Evolutionary conservation across 306 rosid species (phyloP), one percentile per base, ranked within the genome.

Genomic region (barrel medic (Medicago truncatula)): DNA sequence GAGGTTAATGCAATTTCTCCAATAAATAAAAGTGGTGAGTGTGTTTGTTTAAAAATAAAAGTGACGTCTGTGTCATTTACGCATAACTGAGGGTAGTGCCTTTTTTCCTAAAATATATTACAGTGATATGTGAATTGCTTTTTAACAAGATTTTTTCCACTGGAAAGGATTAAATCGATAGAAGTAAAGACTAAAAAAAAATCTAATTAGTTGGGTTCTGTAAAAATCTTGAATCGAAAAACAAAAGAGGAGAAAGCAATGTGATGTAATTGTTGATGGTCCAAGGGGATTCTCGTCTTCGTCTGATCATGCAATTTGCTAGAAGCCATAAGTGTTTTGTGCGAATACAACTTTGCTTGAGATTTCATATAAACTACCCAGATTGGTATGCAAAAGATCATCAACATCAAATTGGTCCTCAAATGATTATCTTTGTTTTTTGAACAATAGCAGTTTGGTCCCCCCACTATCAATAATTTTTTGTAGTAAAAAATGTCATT

Each of bases 281-380:
- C 47, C 47, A 13, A 21, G 76, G 76, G 70, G 53, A 49, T 57
- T 62, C 18, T 50, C 5, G 2, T 49, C 5, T 16, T 71, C 56
- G 15, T 67, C 40, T 23, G 49, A 31, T 25, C 69, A 43, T 36
- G 47, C 14, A 43, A 10, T 43, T 43, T 43, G 47, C 14, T 43
- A 10, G 47, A 43, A 43, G 47, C 47, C 47, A 43, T 3, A 43
- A 10, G 14, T 43, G 47, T 43, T 43, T 43, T 43, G 14, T 10
- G 10, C 10, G 47, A 43, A 43, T 43, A 10, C 47, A 10, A 43
- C 4, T 43, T 43, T 43, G 14, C 47, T 43, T 10, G 40, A 41
- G 64, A 70, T 76, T 73, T 67, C 53, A 46, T 46, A 41, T 5
- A 36, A 38, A 52, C 44, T 67, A 47, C 60, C 60, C 38, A 41